These are phyloP conservation scores for Suhomyces guaymorum DNA, from an alignment of 1,139 yeast species.

Conservation along the genomic window DNA sequence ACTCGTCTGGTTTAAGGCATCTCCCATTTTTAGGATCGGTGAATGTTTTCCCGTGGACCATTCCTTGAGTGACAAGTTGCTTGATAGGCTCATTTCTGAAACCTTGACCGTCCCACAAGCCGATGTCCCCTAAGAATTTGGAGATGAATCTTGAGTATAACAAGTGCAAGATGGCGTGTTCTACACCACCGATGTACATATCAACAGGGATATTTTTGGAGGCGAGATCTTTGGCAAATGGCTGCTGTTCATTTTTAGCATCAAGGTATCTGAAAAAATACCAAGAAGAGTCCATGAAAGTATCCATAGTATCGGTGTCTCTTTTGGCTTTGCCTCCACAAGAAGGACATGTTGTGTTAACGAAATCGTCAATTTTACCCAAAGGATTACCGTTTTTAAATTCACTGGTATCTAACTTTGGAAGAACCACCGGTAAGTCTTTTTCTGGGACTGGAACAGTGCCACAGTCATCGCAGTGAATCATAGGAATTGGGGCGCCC, in stretches of 20 bases:
- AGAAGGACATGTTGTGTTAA: conserved; percentile 73
- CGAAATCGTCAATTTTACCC: conserved; percentile 66
- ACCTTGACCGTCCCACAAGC: conserved; percentile 48
- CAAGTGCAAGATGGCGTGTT: conserved; percentile 91
- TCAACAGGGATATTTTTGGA: conserved; percentile 75
- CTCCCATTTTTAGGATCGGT: conserved; percentile 70
- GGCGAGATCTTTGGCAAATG: conserved; percentile 58
- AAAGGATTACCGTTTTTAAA: conserved; percentile 72
- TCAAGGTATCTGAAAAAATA: conserved; percentile 85
- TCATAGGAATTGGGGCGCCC: conserved; percentile 98
- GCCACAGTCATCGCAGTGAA: conserved; percentile 86
- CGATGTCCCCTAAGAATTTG: conserved; percentile 68
- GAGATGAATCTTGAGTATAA: conserved; percentile 82
- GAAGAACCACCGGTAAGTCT: conserved; percentile 79
- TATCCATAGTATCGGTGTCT: conserved; percentile 98
- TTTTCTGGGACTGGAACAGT: conserved; percentile 85
- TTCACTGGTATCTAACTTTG: conserved; percentile 45
- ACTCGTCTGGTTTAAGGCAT: conserved; percentile 76
- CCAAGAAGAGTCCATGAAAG: conserved; percentile 98
- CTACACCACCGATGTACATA: conserved; percentile 90
- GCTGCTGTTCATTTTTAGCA: conserved; percentile 54
- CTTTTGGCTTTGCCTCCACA: conserved; percentile 77
- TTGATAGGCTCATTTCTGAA: conserved; percentile 75
- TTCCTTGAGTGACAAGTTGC: conserved; percentile 86
- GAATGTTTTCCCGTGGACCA: conserved; percentile 93